A percentile compares a stretch with the other conserved stretches of the same genome.
These are phyloP conservation scores for Discostella pseudostelligera DNA, from an alignment of 108 stramenopile genomes.

Conservation along the genomic window DNA sequence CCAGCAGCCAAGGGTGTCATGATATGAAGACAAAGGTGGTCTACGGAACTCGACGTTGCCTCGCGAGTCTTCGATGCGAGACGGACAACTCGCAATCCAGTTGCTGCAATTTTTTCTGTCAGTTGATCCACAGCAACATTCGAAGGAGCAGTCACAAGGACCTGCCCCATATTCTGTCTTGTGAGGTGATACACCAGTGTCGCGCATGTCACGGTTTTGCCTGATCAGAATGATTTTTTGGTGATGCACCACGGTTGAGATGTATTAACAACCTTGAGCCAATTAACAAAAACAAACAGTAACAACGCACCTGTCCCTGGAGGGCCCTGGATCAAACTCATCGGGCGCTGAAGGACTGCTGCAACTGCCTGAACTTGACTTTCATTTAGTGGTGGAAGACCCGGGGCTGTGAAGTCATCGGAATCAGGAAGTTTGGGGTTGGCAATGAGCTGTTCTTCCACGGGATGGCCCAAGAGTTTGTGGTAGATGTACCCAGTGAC, in stretches of 20 bases:
- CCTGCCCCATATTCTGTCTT: slow-evolving; percentile 92
- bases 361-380: slow-evolving; percentile 93
- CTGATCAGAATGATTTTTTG: slow-evolving; percentile 60
- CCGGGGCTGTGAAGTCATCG: slow-evolving; percentile 85
- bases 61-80: slow-evolving; percentile 95
- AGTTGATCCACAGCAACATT: slow-evolving; percentile 99
- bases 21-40: slow-evolving; percentile 90
- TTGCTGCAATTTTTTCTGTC: slow-evolving; percentile 95
- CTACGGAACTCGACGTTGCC: slow-evolving; percentile 77
- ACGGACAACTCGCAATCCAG: slow-evolving; percentile 94
- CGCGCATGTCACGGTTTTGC: slow-evolving; percentile 97
- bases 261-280: neutral
- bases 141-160: slow-evolving; percentile 95
- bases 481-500: slow-evolving; percentile 98
- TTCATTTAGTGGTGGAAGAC: slow-evolving; percentile 93
- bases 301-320: slow-evolving; percentile 61
- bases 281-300: neutral
- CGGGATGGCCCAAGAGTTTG: slow-evolving; percentile 94
- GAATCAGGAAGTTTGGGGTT: slow-evolving; percentile 60
- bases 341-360: slow-evolving; percentile 88
- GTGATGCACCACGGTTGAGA: neutral
- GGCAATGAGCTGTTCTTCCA: slow-evolving; percentile 90
- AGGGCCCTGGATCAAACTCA: slow-evolving; percentile 96
- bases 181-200: slow-evolving; percentile 97
- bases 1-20: slow-evolving; percentile 86